Evolutionary conservation across 2,329 filamentous ascomycete genomes (phyloP).

Genomic region (Cytospora schulzeri): DNA sequence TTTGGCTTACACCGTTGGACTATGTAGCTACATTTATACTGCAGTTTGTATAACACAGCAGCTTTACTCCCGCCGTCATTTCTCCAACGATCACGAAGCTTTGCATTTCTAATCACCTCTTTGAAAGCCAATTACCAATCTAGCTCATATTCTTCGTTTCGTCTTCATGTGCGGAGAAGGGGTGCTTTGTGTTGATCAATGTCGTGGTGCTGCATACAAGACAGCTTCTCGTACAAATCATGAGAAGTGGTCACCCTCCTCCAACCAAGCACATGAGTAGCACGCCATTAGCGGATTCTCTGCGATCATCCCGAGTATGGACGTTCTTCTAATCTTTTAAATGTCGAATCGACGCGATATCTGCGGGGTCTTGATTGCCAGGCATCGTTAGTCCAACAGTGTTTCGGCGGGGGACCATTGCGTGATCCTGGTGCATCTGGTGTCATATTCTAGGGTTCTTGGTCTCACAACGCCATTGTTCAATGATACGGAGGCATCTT

Average conservation of each 20-base stretch:
- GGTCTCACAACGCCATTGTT: not conserved
- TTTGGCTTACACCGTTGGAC: too few species aligned
- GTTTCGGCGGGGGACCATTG: slow-evolving; percentile 17
- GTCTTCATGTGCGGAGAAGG: slow-evolving; percentile 16
- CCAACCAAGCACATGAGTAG: slow-evolving; percentile 4
- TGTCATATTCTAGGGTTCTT: slow-evolving; percentile 13
- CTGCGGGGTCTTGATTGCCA: slow-evolving; percentile 18
- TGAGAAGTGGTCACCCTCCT: slow-evolving; percentile 14
- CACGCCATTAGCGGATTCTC: slow-evolving; percentile 21
- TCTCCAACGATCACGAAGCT: slow-evolving; percentile 9
- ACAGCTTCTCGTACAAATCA: slow-evolving; percentile 21
- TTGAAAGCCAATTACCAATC: slow-evolving; percentile 1
- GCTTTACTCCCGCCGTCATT: not conserved
- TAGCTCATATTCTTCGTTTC: not conserved
- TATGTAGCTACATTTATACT: slow-evolving; percentile 22
- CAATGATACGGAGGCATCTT: not conserved
- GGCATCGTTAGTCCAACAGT: not conserved
- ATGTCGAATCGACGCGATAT: slow-evolving; percentile 17
- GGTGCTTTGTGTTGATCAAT: slow-evolving; percentile 5
- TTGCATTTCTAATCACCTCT: slow-evolving; percentile 26
- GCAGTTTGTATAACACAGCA: too few species aligned
- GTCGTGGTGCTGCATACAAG: slow-evolving; percentile 14
- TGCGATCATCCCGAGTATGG: slow-evolving; percentile 19
- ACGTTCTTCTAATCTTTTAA: not conserved
- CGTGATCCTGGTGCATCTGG: slow-evolving; percentile 26